phyloP scores from a whole-genome alignment of 139 green algal species.

The Coelastrella sp. region DNA sequence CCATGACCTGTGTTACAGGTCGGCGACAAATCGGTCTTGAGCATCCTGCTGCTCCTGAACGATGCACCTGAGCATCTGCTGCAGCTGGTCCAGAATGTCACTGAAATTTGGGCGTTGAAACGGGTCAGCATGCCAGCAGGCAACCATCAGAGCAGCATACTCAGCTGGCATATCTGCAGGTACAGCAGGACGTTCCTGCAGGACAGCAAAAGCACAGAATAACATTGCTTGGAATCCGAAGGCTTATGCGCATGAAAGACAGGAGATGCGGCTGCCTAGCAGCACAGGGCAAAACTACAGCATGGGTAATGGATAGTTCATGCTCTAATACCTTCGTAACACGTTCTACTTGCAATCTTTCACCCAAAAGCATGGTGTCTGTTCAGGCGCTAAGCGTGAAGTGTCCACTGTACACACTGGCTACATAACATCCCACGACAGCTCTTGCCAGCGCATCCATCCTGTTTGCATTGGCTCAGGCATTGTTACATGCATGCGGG shows the following conservation, averaged over 20 bases:
- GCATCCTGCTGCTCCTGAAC: not conserved
- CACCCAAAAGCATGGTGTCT: too few relatives aligned
- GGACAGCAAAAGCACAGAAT: not conserved
- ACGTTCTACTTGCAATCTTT: too few relatives aligned
- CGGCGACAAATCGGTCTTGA: not conserved
- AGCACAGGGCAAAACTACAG: too few relatives aligned
- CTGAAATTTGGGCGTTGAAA: constrained; percentile 53
- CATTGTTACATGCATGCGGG: too few relatives aligned
- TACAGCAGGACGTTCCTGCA: constrained; percentile 73
- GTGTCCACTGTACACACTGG: too few relatives aligned
- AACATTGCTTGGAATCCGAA: too few relatives aligned
- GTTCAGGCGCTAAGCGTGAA: too few relatives aligned
- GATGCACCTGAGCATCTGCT: not conserved
- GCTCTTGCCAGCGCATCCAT: too few relatives aligned
- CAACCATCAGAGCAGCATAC: constrained; percentile 61
- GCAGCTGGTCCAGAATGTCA: constrained; percentile 49
- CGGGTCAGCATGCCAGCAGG: constrained; percentile 67
- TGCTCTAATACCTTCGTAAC: too few relatives aligned
- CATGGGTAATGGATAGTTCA: too few relatives aligned
- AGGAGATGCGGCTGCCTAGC: not conserved
- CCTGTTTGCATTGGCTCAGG: too few relatives aligned
- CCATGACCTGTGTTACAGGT: not conserved
- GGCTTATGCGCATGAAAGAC: not conserved
- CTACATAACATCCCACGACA: too few relatives aligned
- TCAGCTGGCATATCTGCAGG: not conserved